These are phyloP conservation scores for Mikania micrantha DNA, from an alignment of 129 eudicot genomes.

Conservation along the genomic window DNA sequence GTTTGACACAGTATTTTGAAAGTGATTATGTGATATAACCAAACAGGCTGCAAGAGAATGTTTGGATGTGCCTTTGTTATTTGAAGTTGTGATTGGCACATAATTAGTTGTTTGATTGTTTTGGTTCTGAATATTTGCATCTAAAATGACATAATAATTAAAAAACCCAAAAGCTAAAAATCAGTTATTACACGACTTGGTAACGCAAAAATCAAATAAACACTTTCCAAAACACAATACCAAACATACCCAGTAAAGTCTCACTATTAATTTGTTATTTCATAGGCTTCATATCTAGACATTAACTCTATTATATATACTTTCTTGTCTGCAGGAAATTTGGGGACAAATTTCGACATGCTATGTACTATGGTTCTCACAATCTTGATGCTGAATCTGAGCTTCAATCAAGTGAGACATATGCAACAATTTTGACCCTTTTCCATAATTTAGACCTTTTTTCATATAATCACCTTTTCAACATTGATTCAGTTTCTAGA, in stretches of 20 bases:
- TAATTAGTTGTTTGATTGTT: background rate
- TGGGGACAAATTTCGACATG: constrained; percentile 32
- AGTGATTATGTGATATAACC: background rate
- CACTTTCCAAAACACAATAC: background rate
- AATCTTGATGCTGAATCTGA: constrained; percentile 31
- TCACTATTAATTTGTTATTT: background rate
- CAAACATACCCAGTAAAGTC: no score
- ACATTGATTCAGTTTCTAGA: constrained; percentile 32
- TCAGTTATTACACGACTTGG: no score
- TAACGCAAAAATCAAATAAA: background rate
- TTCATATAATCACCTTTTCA: background rate
- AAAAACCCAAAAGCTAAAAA: no score
- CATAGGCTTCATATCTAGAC: background rate
- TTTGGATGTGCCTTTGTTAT: background rate
- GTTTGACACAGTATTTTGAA: background rate
- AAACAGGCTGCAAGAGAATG: background rate
- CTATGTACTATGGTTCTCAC: constrained; percentile 31
- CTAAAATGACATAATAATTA: no score
- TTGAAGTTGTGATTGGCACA: background rate
- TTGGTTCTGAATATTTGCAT: background rate
- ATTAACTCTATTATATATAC: background rate
- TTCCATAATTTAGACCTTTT: background rate
- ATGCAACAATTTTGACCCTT: background rate
- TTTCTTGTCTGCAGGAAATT: constrained; percentile 33
- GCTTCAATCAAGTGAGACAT: constrained; percentile 42